Evolutionary conservation across 1,139 yeast genomes (phyloP).

Genomic region (Schwanniomyces etchellsii): DNA sequence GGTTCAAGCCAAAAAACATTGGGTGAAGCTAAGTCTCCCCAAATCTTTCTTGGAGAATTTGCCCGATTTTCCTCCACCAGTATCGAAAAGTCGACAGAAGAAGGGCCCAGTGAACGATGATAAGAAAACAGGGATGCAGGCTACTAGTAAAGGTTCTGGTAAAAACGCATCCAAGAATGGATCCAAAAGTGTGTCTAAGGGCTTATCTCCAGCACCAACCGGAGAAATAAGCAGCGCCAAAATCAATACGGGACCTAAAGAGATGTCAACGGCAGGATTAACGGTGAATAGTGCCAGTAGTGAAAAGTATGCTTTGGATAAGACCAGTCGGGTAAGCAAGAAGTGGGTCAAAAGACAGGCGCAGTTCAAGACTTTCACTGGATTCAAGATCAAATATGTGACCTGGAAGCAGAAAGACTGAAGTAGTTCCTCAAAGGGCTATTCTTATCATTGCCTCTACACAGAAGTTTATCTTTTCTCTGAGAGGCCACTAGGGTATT

Average conservation of each 20-base stretch:
- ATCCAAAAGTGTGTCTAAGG: slow-evolving; percentile 10
- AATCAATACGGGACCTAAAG: slow-evolving; percentile 38
- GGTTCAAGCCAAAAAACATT: slow-evolving; percentile 26
- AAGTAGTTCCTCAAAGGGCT: slow-evolving; percentile 5
- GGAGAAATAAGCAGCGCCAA: slow-evolving; percentile 15
- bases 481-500: neutral
- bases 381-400: slow-evolving; percentile 43
- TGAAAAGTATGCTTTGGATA: slow-evolving; percentile 33
- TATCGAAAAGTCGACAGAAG: slow-evolving; percentile 25
- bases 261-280: slow-evolving; percentile 38
- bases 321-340: slow-evolving; percentile 44
- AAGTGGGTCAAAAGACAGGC: slow-evolving; percentile 47
- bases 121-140: slow-evolving; percentile 9
- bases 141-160: slow-evolving; percentile 1
- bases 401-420: slow-evolving; percentile 22
- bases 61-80: slow-evolving; percentile 30
- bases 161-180: slow-evolving; percentile 5
- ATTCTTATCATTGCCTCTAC: neutral
- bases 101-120: slow-evolving; percentile 27
- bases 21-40: slow-evolving; percentile 31
- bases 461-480: neutral
- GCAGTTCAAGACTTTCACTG: slow-evolving; percentile 54
- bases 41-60: slow-evolving; percentile 24
- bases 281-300: slow-evolving; percentile 30
- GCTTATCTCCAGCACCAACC: slow-evolving; percentile 21